Evolutionary conservation across 108 stramenopile genomes (phyloP), one percentile per base, ranked within the genome.

Genomic region (Nannochloropsis gaditana): DNA sequence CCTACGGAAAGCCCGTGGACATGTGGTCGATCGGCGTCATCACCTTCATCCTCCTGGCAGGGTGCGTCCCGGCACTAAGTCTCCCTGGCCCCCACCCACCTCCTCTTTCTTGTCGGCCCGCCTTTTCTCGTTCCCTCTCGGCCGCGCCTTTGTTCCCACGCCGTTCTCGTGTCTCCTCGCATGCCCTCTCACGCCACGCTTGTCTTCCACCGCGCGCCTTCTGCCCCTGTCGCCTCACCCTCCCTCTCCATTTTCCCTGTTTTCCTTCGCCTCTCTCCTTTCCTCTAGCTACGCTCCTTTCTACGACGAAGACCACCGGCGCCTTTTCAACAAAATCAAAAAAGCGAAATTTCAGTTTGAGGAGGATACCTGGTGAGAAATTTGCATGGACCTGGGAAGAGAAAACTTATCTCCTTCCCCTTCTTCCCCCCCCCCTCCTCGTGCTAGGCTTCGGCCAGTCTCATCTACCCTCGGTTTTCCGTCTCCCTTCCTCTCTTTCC

Each of bases 1-100:
- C 92, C n/a, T 99, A 97, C 87, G 97, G 96, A 86, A 83, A 93
- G 89, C 44, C 92, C 92, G 90, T 89, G 47, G 97, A 97, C 83
- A 94, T 97, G 93, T 99, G 98, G 98, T 92, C 93, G 44, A 87
- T 97, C 42, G 98, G 98, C 11, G 98, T 99, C 11, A 95, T 99
- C 80, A 89, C 92, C 2, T 99, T 94, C 90, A 95, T 99, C 44
- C 85, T 99, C 17, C 84, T 99, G 10, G 96, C 94, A 43, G 87
- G 88, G 21, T 42, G 47, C 79, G 45, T 79, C 17, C 6, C 4
- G 15, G 42, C 0, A 45, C 41, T 1, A 1, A 1, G 19, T 19
- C n/a, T n/a, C 44, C 19, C 1, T 82, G 41, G 19, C 19, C 45
- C 19, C 19, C 1, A 45, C 44, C n/a, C 19, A 19, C 19, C 44